These are phyloP conservation scores for Ganoderma resinaceum DNA, from an alignment of 1,284 basidiomycete species.

Conservation along the genomic window DNA sequence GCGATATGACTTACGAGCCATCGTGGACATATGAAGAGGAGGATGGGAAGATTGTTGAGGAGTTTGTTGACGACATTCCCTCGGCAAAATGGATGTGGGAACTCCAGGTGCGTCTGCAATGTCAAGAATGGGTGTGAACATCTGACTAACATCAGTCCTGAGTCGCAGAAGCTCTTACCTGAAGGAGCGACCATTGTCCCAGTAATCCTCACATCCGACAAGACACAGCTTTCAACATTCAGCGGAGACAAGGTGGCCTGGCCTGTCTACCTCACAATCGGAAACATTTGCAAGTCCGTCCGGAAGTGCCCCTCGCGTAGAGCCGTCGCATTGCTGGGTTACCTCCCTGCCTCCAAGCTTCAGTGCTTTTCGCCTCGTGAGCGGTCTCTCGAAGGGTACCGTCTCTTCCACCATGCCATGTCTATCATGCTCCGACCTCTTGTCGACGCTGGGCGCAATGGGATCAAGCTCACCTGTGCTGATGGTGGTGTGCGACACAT, in stretches of 20 bases:
- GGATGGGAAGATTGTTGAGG: no score
- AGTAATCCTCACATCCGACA: constrained; percentile 43
- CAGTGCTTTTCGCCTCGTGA: not conserved
- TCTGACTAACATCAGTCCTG: no score
- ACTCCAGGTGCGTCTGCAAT: no score
- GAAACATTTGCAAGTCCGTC: constrained; percentile 34
- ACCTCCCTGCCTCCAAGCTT: not conserved
- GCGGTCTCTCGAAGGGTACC: not conserved
- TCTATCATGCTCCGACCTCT: not conserved
- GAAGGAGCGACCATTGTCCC: constrained; percentile 10
- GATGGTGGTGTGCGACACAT: not conserved
- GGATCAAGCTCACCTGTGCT: not conserved
- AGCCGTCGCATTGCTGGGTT: not conserved
- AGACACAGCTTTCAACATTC: constrained; percentile 45
- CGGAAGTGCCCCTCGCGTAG: not conserved
- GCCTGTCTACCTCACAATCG: constrained; percentile 47
- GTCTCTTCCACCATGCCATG: not conserved
- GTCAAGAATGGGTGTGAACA: no score
- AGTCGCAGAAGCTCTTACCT: no score
- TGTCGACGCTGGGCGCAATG: not conserved
- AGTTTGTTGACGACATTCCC: no score
- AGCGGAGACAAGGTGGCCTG: constrained; percentile 44
- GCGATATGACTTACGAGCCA: no score
- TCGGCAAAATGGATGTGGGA: no score
- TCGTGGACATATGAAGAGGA: no score